A percentile compares a stretch with the other conserved stretches of the same genome.
Evolutionary conservation across 2,329 filamentous ascomycete species (phyloP).

Genomic region (Gyromitra esculenta): DNA sequence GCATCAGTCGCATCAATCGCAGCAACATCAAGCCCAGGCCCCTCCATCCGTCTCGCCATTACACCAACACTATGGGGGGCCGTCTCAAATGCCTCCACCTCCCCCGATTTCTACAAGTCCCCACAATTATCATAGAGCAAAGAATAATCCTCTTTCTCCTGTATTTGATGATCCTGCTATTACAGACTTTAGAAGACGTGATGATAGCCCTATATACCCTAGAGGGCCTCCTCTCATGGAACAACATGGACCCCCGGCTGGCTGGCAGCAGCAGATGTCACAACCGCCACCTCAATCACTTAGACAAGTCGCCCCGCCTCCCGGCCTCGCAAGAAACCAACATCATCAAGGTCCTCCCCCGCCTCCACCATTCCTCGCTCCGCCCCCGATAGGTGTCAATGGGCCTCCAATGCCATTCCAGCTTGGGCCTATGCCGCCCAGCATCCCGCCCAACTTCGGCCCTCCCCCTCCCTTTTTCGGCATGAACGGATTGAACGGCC

Average conservation of each 20-base stretch:
- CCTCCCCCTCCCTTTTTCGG: slow-evolving; percentile 54
- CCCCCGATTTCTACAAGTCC: slow-evolving; percentile 55
- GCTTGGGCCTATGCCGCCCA: slow-evolving; percentile 54
- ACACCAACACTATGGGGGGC: slow-evolving; percentile 53
- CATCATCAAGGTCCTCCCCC: slow-evolving; percentile 55
- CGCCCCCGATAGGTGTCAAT: slow-evolving; percentile 52
- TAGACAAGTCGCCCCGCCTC: slow-evolving; percentile 54
- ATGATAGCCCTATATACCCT: slow-evolving; percentile 50
- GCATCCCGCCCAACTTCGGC: slow-evolving; percentile 52
- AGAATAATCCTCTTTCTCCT: slow-evolving; percentile 54
- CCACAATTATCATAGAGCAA: slow-evolving; percentile 53
- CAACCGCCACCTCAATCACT: slow-evolving; percentile 51
- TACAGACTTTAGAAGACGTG: slow-evolving; percentile 52
- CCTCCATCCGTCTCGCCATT: slow-evolving; percentile 44
- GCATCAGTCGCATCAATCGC: slow-evolving; percentile 51
- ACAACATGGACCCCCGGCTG: slow-evolving; percentile 52
- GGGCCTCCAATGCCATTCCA: slow-evolving; percentile 54
- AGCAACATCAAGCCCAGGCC: slow-evolving; percentile 47
- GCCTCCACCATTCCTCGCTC: slow-evolving; percentile 53
- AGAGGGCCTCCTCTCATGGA: slow-evolving; percentile 55
- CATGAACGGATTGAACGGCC: slow-evolving; percentile 49
- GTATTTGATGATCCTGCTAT: slow-evolving; percentile 54
- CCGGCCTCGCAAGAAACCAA: slow-evolving; percentile 53
- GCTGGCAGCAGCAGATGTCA: slow-evolving; percentile 50
- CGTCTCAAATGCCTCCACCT: slow-evolving; percentile 56